Evolutionary conservation across 2,329 filamentous ascomycete species (phyloP), one percentile per base, ranked within the genome.

Genomic region (Apiospora hydei): DNA sequence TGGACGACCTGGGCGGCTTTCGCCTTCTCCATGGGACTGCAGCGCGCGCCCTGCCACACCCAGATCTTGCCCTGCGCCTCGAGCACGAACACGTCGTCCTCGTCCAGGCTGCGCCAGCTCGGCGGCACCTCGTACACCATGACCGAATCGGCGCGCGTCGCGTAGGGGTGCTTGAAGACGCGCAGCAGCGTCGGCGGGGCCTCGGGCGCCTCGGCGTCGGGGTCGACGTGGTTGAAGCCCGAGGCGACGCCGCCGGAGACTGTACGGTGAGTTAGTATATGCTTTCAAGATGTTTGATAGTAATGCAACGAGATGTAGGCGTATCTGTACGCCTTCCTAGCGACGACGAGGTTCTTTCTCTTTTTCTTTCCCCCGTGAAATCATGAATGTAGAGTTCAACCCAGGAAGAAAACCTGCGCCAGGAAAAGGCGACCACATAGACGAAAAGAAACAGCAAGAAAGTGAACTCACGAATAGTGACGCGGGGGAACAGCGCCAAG

Each of bases 1-100:
- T 91, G 87, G 5, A 92, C 90, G 2, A 92, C 89, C 78, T 91
- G 89, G 0, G 91, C 91, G 0, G 90, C 89, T 81, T 90, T 91
- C 64, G 88, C 88, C 82, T 91, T 92, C 77, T 93, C 91, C 89
- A 92, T 91, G 0, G 90, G 91, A 67, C 88, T 90, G 78, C 89
- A 91, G 57, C 85, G 85, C 76, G 85, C 86, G 69, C 91, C 91
- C 82, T 93, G 91, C 91, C 91, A 93, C 4, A 92, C 88, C 85
- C 88, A 92, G 75, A 93, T 90, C 82, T 92, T 92, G 69, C 88
- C 83, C 34, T 87, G 87, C 70, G 85, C 85, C 75, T 93, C 91
- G 61, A 92, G 80, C 18, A 93, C 83, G 75, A 92, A 93, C 2
- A 92, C 91, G 76, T 93, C 91, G 70, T 83, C 83, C 72, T 92